Conservation (phyloP, 2,329 filamentous ascomycete genomes). For the Hymenoscyphus fraxineus region DNA sequence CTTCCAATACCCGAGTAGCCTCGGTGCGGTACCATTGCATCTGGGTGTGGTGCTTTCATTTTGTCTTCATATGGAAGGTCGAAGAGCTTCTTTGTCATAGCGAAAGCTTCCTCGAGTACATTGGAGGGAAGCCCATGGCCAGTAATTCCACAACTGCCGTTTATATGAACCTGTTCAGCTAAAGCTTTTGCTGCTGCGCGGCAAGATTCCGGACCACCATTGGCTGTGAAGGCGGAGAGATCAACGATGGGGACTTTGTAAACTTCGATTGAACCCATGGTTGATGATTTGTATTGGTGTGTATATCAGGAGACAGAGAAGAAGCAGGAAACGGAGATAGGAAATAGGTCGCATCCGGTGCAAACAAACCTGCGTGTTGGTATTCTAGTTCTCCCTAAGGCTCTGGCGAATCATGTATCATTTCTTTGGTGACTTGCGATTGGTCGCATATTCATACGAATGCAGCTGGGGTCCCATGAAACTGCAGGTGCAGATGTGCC, state of each 20-base stretch:
- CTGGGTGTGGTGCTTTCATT: conserved; percentile 7
- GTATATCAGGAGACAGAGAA: background rate
- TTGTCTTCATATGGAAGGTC: conserved; percentile 2
- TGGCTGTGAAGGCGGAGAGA: background rate
- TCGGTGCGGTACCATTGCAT: background rate
- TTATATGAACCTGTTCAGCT: background rate
- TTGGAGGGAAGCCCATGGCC: conserved; percentile 4
- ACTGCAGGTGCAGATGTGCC: too few relatives aligned
- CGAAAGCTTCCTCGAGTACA: background rate
- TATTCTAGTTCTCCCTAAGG: too few relatives aligned
- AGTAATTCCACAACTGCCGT: background rate
- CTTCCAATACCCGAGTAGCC: conserved; percentile 2
- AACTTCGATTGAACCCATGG: background rate
- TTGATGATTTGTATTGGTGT: background rate
- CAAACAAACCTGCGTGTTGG: too few relatives aligned
- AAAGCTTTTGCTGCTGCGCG: background rate
- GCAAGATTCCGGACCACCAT: background rate
- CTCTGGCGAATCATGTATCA: too few relatives aligned
- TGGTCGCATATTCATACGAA: too few relatives aligned
- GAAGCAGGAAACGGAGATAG: background rate
- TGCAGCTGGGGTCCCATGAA: too few relatives aligned
- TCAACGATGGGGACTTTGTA: background rate
- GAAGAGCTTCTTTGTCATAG: background rate
- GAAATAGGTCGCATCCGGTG: background rate
- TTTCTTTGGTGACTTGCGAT: too few relatives aligned